Percentiles rank a stretch among this genome's conserved stretches.
These are phyloP conservation scores for Chlorella sorokiniana DNA, from an alignment of 139 green algal genomes.

Conservation along the genomic window DNA sequence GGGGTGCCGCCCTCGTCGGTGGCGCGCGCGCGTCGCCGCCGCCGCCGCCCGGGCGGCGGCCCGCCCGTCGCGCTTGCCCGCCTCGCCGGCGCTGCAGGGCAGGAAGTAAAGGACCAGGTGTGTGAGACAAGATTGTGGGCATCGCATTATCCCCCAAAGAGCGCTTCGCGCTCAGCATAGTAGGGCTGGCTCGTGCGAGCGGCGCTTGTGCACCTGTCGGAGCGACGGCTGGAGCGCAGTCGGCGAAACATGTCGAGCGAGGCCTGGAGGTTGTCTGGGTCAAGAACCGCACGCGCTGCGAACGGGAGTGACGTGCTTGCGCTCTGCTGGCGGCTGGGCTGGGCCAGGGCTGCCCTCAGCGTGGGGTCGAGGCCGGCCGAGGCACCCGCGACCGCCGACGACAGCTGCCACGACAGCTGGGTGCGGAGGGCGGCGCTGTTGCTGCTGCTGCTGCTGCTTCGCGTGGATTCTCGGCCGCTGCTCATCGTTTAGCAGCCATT, in stretches of 20 bases:
- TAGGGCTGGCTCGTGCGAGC: neutral
- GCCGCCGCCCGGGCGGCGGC: too few relatives aligned
- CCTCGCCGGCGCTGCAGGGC: too few relatives aligned
- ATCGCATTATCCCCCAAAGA: too few relatives aligned
- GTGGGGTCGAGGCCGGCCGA: neutral
- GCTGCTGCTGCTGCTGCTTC: too few relatives aligned
- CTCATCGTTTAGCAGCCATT: neutral
- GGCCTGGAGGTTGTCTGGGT: neutral
- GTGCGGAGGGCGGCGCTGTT: too few relatives aligned
- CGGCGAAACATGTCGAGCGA: neutral
- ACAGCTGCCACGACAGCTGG: too few relatives aligned
- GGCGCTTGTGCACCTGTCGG: neutral
- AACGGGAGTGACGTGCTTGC: neutral
- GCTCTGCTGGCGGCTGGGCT: neutral
- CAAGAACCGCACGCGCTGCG: neutral
- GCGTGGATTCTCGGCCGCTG: too few relatives aligned
- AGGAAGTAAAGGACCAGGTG: too few relatives aligned
- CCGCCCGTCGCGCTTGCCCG: too few relatives aligned
- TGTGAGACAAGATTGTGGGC: too few relatives aligned
- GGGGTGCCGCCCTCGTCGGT: neutral
- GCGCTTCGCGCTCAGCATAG: too few relatives aligned
- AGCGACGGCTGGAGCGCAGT: neutral
- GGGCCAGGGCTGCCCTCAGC: neutral
- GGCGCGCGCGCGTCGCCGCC: neutral
- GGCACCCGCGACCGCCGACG: too few relatives aligned